phyloP scores from a whole-genome alignment of 179 eudicot genomes.

The Sideroxylon spinosum region DNA sequence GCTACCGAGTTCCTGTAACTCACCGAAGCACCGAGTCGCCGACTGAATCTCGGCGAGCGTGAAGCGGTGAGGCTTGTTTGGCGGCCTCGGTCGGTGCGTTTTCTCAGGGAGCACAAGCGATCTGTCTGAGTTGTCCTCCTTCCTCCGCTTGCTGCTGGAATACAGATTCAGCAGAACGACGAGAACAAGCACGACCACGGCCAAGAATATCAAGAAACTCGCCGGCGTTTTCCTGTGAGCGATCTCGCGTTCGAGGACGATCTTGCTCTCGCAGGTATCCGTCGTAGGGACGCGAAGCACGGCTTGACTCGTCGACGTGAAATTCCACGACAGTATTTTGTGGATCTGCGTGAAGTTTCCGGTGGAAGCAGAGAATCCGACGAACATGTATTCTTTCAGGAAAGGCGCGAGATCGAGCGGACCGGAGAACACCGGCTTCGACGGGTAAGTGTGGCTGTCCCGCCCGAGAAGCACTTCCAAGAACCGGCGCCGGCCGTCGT shows the following conservation, averaged over 20 bases:
- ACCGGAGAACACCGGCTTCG: slow-evolving; percentile 45
- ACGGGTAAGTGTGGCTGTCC: slow-evolving; percentile 10
- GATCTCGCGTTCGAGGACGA: slow-evolving; percentile 20
- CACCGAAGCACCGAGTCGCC: slow-evolving; percentile 57
- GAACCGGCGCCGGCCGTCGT: slow-evolving; percentile 36
- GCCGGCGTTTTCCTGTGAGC: slow-evolving; percentile 38
- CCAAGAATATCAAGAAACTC: slow-evolving; percentile 51
- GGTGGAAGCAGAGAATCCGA: slow-evolving; percentile 78
- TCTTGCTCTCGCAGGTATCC: slow-evolving; percentile 47
- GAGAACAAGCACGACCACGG: slow-evolving; percentile 45
- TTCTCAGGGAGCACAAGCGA: slow-evolving; percentile 28
- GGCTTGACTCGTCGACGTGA: slow-evolving; percentile 51
- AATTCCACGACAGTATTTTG: slow-evolving; percentile 68
- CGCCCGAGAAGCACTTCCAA: slow-evolving; percentile 46
- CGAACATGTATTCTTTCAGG: slow-evolving; percentile 74
- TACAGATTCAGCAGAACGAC: slow-evolving; percentile 37
- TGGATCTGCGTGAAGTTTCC: slow-evolving; percentile 62
- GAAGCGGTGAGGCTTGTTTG: slow-evolving; percentile 60
- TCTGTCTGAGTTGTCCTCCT: slow-evolving; percentile 13
- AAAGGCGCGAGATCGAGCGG: slow-evolving; percentile 46
- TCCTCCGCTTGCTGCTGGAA: slow-evolving; percentile 36
- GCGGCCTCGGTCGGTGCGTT: slow-evolving; percentile 54
- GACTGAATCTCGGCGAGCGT: slow-evolving; percentile 41
- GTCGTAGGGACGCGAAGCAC: slow-evolving; percentile 45
- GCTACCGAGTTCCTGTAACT: slow-evolving; percentile 47